These are phyloP conservation scores for Dictyostelium discoideum DNA, from an alignment of 78 protist species.

Conservation along the genomic window dicty_2.7 NC_007089.4:2560501-2561000, in stretches of 20 bases:
- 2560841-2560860: background rate
- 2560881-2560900: background rate
- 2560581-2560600: background rate
- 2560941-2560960: background rate
- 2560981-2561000: slow-evolving; percentile 14
- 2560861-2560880: background rate
- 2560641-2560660: background rate
- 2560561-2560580: background rate
- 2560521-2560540: background rate
- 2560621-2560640: background rate
- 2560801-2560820: background rate
- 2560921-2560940: background rate
- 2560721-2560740: too few species aligned
- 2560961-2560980: slow-evolving; percentile 24
- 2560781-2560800: background rate
- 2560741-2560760: too few species aligned
- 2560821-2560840: background rate
- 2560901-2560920: background rate
- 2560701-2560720: too few species aligned
- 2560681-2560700: background rate
- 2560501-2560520: background rate
- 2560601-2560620: background rate
- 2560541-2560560: too few species aligned
- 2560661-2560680: background rate
- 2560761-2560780: background rate